Base-by-base conservation (phyloP, 768 basidiomycete species). In the Phlebiopsis flavidoalba region DNA sequence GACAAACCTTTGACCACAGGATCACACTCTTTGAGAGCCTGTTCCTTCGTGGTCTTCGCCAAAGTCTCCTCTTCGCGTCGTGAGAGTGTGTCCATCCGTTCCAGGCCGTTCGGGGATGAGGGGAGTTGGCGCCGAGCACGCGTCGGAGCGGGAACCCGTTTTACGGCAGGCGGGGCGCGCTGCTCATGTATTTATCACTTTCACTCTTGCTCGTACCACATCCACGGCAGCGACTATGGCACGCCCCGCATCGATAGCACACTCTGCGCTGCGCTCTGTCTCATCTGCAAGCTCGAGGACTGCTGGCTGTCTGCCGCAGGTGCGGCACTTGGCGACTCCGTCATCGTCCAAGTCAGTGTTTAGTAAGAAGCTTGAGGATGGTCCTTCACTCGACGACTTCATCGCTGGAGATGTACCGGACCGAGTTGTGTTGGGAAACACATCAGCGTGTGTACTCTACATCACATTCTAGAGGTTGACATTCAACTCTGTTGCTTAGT, bases 11-110 rank as follows among this genome's bases (percentile, higher is more conserved):
- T 88, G 4, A 94, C 89, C 6, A 91, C 63, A 1, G 76, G 63
- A 67, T 92, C 88, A 64, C 93, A 95, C 71, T 91, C 88, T 66
- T 83, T 86, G 69, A 94, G 72, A 12, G 93, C 93, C 59, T 80
- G 78, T 15, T 86, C 83, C 69, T 94, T 95, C 8, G 91, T 89
- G 22, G 88, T 78, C 73, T 95, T 94, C 43, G 89, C 73, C 45
- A 95, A 81, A 8, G 86, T 87, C 49, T 95, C 93, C 71, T 95
- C 93, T 75, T 95, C 93, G 53, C 93, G 82, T 59, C 91, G 83
- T 40, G 93, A 95, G 35, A 95, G 83, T 46, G 91, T 81, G 72
- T 93, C 86, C 93, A 94, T 94, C 40, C 21, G 45, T 17, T n/a
- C n/a, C 26, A 19, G 22, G 36, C 17, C 53, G 33, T 35, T 15